Evolutionary conservation across 2,329 filamentous ascomycete species (phyloP).

Genomic region (Paraphoma chrysanthemicola): DNA sequence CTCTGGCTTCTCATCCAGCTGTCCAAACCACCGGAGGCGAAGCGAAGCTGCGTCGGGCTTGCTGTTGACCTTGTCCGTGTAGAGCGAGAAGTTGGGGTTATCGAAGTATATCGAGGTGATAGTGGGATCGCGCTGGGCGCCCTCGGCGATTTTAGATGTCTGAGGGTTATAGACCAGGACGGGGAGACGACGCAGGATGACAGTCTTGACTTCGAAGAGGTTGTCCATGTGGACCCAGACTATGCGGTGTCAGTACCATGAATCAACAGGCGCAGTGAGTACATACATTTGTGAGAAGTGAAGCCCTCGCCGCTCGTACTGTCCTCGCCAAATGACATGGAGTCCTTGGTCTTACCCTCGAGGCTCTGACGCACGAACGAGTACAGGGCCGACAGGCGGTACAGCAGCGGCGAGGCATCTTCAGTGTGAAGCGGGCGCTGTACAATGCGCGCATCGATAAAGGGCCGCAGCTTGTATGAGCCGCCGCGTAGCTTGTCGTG

Average conservation of each 20-base stretch:
- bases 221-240: slow-evolving; percentile 98
- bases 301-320: slow-evolving; percentile 67
- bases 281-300: slow-evolving; percentile 83
- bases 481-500: slow-evolving; percentile 92
- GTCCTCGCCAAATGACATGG: slow-evolving; percentile 54
- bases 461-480: slow-evolving; percentile 85
- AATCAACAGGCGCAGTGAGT: not conserved
- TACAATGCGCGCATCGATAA: slow-evolving; percentile 89
- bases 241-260: slow-evolving; percentile 48
- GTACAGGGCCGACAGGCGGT: slow-evolving; percentile 91
- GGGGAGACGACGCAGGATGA: slow-evolving; percentile 88
- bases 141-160: slow-evolving; percentile 80
- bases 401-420: slow-evolving; percentile 87
- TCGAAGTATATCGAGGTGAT: slow-evolving; percentile 98
- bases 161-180: slow-evolving; percentile 93
- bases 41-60: slow-evolving; percentile 80
- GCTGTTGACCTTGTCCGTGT: slow-evolving; percentile 82
- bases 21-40: slow-evolving; percentile 89
- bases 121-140: slow-evolving; percentile 78
- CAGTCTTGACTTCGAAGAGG: slow-evolving; percentile 94
- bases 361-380: slow-evolving; percentile 88
- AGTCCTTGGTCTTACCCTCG: slow-evolving; percentile 61
- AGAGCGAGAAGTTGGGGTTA: slow-evolving; percentile 83
- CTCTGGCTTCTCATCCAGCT: slow-evolving; percentile 77
- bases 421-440: slow-evolving; percentile 94